A percentile compares a stretch with the other conserved stretches of the same genome.
phyloP scores from a whole-genome alignment of 2,329 filamentous ascomycete genomes.

The Fusarium sororula region DNA sequence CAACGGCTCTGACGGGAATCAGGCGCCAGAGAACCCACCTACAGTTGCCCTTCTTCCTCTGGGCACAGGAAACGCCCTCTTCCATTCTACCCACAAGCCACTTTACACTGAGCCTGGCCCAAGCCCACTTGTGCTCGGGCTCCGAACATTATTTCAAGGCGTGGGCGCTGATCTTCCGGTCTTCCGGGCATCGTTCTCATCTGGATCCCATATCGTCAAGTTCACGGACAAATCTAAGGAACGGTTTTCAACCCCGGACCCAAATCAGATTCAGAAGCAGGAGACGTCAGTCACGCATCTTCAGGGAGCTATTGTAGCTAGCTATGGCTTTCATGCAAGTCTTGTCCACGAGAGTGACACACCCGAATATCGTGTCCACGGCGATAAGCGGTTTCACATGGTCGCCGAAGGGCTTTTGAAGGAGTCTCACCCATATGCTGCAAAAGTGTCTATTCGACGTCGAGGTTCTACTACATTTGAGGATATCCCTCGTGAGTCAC shows the following conservation, averaged over 20 bases:
- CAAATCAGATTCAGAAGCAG: conserved; percentile 39
- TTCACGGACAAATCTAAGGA: conserved; percentile 40
- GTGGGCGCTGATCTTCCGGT: conserved; percentile 63
- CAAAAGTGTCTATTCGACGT: conserved; percentile 50
- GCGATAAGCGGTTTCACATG: conserved; percentile 82
- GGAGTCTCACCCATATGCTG: conserved; percentile 60
- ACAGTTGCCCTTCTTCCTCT: conserved; percentile 66
- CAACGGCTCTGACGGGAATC: conserved; percentile 62
- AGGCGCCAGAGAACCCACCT: conserved; percentile 44
- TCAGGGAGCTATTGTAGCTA: conserved; percentile 84
- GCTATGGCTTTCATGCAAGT: conserved; percentile 89
- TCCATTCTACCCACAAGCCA: conserved; percentile 69
- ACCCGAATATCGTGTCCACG: conserved; percentile 78
- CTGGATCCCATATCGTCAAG: conserved; percentile 61
- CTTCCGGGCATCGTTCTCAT: conserved; percentile 70
- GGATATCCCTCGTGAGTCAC: conserved; percentile 54
- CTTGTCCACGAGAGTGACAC: conserved; percentile 94
- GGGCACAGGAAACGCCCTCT: conserved; percentile 72
- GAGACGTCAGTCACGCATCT: conserved; percentile 53
- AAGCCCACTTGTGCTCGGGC: conserved; percentile 57
- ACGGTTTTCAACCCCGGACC: neutral
- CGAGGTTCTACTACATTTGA: conserved; percentile 25
- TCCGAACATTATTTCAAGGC: conserved; percentile 70
- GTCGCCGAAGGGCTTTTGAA: conserved; percentile 79
- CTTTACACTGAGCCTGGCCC: conserved; percentile 54